Percentiles rank a stretch among this genome's conserved stretches.
phyloP scores from a whole-genome alignment of 2,329 filamentous ascomycete genomes.

The Acrodontium crateriforme region DNA sequence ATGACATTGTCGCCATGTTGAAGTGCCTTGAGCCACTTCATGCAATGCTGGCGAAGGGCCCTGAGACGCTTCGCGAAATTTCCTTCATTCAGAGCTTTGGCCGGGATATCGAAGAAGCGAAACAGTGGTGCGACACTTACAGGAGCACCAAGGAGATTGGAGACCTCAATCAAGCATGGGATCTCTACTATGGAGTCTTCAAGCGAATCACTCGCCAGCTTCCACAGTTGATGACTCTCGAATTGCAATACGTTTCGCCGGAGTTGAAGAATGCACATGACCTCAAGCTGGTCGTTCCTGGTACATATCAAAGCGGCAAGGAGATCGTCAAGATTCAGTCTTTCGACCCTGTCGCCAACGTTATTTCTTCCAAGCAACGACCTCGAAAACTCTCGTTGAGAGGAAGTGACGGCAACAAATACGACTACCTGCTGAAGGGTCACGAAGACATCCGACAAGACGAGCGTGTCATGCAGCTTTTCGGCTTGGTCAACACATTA shows the following conservation, averaged over 20 bases:
- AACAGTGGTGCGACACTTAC: conserved; percentile 92
- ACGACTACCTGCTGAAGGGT: conserved; percentile 90
- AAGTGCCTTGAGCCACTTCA: conserved; percentile 79
- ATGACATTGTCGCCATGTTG: conserved; percentile 98
- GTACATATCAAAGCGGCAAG: conserved; percentile 72
- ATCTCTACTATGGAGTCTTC: conserved; percentile 98
- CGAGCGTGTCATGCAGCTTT: conserved; percentile 98
- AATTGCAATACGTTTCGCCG: conserved; percentile 93
- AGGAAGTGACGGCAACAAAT: conserved; percentile 77
- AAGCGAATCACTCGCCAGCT: conserved; percentile 86
- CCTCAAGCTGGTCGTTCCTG: conserved; percentile 87
- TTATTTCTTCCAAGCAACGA: conserved; percentile 94
- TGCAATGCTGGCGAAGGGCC: conserved; percentile 76
- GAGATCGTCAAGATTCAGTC: conserved; percentile 74
- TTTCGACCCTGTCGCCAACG: conserved; percentile 78
- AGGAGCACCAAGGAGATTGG: conserved; percentile 77
- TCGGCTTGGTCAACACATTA: conserved; percentile 92
- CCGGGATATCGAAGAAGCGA: conserved; percentile 83
- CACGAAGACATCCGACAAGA: conserved; percentile 99
- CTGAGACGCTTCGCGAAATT: conserved; percentile 86
- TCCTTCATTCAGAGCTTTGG: conserved; percentile 97
- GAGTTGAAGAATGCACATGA: conserved; percentile 75
- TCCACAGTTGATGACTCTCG: conserved; percentile 80
- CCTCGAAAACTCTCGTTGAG: conserved; percentile 77
- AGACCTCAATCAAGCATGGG: conserved; percentile 96